A percentile compares a stretch with the other conserved stretches of the same genome.
Conservation (phyloP, 139 green algal genomes). For the Chlorella vulgaris region DNA sequence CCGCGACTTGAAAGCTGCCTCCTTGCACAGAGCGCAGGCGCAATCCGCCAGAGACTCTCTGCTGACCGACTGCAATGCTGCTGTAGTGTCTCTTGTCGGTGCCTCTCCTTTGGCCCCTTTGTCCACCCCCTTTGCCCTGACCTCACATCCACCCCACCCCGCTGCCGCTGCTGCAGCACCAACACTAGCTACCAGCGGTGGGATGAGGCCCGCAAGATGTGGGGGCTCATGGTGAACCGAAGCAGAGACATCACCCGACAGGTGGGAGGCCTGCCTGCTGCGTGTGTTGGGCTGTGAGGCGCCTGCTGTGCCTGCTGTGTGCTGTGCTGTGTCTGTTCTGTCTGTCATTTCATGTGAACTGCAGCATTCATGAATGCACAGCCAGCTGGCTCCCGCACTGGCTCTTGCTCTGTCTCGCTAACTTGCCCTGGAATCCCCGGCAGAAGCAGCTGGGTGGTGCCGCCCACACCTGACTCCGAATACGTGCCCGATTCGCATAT, state of each 20-base stretch:
- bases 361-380: neutral
- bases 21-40: neutral
- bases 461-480: too few species aligned
- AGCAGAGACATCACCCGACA: slow-evolving; percentile 44
- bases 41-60: neutral
- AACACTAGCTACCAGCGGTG: slow-evolving; percentile 59
- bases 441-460: too few species aligned
- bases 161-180: slow-evolving; percentile 29
- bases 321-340: too few species aligned
- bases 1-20: too few species aligned
- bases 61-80: neutral
- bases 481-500: too few species aligned
- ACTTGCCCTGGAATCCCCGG: neutral
- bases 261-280: too few species aligned
- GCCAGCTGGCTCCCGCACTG: neutral
- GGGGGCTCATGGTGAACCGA: slow-evolving; percentile 42
- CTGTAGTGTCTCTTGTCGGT: neutral
- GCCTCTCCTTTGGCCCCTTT: neutral
- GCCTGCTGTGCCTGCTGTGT: too few species aligned
- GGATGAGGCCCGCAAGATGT: slow-evolving; percentile 53
- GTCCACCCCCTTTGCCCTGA: neutral
- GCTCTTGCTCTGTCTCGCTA: neutral
- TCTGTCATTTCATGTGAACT: too few species aligned
- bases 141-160: too few species aligned
- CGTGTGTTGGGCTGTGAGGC: too few species aligned